A percentile compares a stretch with the other conserved stretches of the same genome.
phyloP scores from a whole-genome alignment of 805 yeast genomes.

The Hanseniaspora hatyaiensis region DNA sequence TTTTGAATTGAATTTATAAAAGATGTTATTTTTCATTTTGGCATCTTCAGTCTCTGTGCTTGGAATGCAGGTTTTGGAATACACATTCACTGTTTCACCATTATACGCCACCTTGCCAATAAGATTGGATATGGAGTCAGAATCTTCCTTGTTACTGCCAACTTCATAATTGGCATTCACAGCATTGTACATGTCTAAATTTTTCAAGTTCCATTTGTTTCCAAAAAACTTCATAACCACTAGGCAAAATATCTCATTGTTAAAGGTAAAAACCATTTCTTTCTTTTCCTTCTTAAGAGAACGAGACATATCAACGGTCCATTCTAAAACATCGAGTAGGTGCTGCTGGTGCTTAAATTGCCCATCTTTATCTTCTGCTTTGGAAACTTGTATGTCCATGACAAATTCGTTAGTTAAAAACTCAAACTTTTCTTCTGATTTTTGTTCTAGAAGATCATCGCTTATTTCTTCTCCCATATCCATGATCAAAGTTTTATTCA shows the following conservation, averaged over 20 bases:
- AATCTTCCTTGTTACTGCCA: background rate
- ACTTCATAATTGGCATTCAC: background rate
- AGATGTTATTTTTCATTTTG: background rate
- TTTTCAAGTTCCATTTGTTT: background rate
- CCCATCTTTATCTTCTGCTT: background rate
- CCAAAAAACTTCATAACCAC: background rate
- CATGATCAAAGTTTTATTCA: slow-evolving; percentile 7
- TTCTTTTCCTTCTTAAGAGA: background rate
- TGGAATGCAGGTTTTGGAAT: background rate
- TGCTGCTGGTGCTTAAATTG: too few species aligned
- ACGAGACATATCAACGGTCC: slow-evolving; percentile 9
- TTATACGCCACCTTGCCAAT: background rate
- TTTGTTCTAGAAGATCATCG: too few species aligned
- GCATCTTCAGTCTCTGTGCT: background rate
- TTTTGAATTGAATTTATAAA: slow-evolving; percentile 8
- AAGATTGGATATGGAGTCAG: background rate
- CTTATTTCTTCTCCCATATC: background rate
- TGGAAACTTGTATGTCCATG: background rate
- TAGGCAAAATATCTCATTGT: slow-evolving; percentile 8
- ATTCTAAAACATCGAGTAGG: slow-evolving; percentile 2
- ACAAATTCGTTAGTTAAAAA: slow-evolving; percentile 8
- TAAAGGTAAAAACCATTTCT: background rate
- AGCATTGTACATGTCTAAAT: background rate
- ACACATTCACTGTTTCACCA: background rate
- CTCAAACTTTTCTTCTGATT: slow-evolving; percentile 4